Conservation (phyloP, 768 basidiomycete genomes). For the Cantharellus cinnabarinus region DNA sequence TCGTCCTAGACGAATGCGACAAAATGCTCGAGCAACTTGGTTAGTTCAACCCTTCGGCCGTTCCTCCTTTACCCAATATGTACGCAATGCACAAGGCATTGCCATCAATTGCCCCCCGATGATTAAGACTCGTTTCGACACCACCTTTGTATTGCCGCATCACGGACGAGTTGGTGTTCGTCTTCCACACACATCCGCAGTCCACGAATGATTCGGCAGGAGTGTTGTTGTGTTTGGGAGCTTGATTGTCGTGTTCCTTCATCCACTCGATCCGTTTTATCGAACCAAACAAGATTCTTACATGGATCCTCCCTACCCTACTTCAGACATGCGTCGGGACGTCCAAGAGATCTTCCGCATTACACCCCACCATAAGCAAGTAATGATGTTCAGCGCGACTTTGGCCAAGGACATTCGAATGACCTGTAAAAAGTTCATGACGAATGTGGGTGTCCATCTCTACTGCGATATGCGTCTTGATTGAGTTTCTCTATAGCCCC, state of each 20-base stretch:
- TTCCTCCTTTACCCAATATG: not conserved
- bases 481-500: slow-evolving; percentile 36
- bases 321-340: slow-evolving; percentile 98
- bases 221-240: not conserved
- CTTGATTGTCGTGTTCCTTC: not conserved
- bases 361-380: slow-evolving; percentile 99
- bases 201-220: too few relatives aligned
- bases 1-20: slow-evolving; percentile 99
- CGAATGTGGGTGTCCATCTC: slow-evolving; percentile 44
- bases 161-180: too few relatives aligned
- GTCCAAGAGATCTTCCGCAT: slow-evolving; percentile 99
- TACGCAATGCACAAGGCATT: too few relatives aligned
- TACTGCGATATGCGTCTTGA: not conserved
- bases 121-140: too few relatives aligned
- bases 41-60: slow-evolving; percentile 57
- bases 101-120: too few relatives aligned
- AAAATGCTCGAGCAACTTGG: slow-evolving; percentile 99
- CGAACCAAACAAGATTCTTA: not conserved
- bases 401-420: slow-evolving; percentile 89
- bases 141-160: too few relatives aligned
- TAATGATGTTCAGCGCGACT: slow-evolving; percentile 99
- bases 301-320: slow-evolving; percentile 16
- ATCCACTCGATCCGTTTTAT: not conserved
- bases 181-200: too few relatives aligned
- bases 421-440: slow-evolving; percentile 99